Evolutionary conservation across 202 grass and related monocot genomes (phyloP), one percentile per base, ranked within the genome.

Genomic region (Schoenoplectus tabernaemontani): DNA sequence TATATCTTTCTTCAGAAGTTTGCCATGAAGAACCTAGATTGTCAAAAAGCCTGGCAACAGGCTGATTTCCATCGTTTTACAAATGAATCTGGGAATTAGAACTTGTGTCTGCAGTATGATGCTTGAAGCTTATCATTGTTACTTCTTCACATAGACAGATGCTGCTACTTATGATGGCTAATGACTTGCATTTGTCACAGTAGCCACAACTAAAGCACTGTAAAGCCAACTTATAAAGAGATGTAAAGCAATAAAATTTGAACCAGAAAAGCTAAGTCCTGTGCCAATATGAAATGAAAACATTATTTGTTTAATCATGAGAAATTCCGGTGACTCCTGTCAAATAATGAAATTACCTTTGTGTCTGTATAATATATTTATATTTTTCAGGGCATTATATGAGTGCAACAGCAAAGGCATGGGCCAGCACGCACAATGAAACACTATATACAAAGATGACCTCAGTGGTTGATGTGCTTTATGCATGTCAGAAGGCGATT

Each of bases 381-480:
- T 69, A 2, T 38, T 73, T 91, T 87, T 75, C 81, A 97, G 93
- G 93, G 70, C 93, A 97, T 78, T 97, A 97, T 83, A 77, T 93
- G 90, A 97, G 90, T 78, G 83, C 90, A 36, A 80, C 85, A 22
- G 88, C 93, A 43, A 88, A 83, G 76, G 89, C 87, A 87, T 97
- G 90, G 93, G 93, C 93, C 78, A 97, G 90, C 83, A 93, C 90
- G 1, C 85, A 93, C 59, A 91, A 93, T 83, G 72, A 62, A 59
- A 88, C 88, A 26, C 90, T 97, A 47, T 87, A 83, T 61, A 79
- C 60, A 53, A 91, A 85, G 82, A 97, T 97, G 90, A 59, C 83
- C 17, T 74, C 78, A 11, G 84, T 91, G 53, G 84, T 97, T 39
- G 88, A 93, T 80, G 88, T 76, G 2, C 88, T 97, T 9, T 51